phyloP scores from a whole-genome alignment of 352 stramenopile species.

The Globisporangium carolinianum region DNA sequence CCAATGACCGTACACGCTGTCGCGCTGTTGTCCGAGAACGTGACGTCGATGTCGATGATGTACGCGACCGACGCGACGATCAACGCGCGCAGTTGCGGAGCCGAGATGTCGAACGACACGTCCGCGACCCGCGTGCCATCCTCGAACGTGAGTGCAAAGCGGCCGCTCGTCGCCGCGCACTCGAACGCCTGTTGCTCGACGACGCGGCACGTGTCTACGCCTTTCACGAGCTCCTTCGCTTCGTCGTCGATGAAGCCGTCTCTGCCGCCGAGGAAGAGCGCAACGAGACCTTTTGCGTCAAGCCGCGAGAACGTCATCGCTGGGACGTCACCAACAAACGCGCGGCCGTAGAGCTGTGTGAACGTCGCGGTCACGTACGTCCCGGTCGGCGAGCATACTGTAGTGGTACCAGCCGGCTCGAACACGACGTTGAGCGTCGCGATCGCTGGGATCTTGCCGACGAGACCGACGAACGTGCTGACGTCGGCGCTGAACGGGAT shows the following conservation, averaged over 20 bases:
- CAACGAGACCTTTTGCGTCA: slow-evolving; percentile 42
- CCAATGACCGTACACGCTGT: slow-evolving; percentile 42
- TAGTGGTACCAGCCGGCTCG: slow-evolving; percentile 20
- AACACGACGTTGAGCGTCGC: slow-evolving; percentile 41
- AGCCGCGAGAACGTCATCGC: slow-evolving; percentile 46
- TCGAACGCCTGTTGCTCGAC: slow-evolving; percentile 53
- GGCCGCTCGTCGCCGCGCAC: slow-evolving; percentile 57
- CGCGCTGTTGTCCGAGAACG: slow-evolving; percentile 19
- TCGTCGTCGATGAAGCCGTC: slow-evolving; percentile 61
- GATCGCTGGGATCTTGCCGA: slow-evolving; percentile 39
- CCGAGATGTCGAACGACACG: slow-evolving; percentile 37
- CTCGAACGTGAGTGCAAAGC: slow-evolving; percentile 66
- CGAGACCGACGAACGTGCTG: slow-evolving; percentile 40
- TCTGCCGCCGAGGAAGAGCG: slow-evolving; percentile 28
- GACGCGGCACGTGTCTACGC: slow-evolving; percentile 60
- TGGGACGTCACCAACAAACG: slow-evolving; percentile 53
- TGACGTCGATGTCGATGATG: slow-evolving; percentile 60
- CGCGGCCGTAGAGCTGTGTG: slow-evolving; percentile 39
- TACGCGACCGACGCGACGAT: slow-evolving; percentile 45
- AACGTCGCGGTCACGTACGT: slow-evolving; percentile 62
- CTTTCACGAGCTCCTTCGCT: slow-evolving; percentile 63
- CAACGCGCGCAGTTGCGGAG: slow-evolving; percentile 23
- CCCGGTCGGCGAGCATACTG: slow-evolving; percentile 41
- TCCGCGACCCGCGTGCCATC: slow-evolving; percentile 34
- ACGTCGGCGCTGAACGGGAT: slow-evolving; percentile 55